Evolutionary conservation across 257 asterid species (phyloP).

Genomic region (Leonotis leonurus): DNA sequence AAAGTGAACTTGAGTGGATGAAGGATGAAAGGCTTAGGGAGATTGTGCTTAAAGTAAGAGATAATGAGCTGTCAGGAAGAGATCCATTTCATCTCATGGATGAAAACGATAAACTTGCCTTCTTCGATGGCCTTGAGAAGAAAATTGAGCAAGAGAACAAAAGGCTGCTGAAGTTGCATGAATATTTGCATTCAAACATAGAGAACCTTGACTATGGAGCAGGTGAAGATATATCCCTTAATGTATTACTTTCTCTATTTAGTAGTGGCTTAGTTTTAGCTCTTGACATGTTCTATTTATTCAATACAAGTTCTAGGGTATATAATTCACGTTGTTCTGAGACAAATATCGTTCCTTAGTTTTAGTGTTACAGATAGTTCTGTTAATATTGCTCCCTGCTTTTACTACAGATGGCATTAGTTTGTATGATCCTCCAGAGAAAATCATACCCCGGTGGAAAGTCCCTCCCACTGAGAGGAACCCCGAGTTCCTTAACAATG

Average conservation of each 20-base stretch:
- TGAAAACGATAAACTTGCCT: constrained; percentile 59
- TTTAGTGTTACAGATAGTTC: not conserved
- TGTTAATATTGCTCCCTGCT: constrained; percentile 14
- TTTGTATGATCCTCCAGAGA: constrained; percentile 79
- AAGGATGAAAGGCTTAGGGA: constrained; percentile 77
- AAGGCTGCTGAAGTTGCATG: constrained; percentile 64
- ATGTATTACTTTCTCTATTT: constrained; percentile 9
- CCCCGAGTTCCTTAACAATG: constrained; percentile 53
- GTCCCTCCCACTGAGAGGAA: constrained; percentile 64
- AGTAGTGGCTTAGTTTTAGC: not conserved
- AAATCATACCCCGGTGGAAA: constrained; percentile 87
- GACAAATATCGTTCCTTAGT: not conserved
- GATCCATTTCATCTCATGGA: constrained; percentile 80
- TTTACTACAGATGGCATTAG: constrained; percentile 72
- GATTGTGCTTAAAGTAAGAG: constrained; percentile 85
- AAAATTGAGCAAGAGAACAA: constrained; percentile 71
- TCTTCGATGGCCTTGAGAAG: constrained; percentile 85
- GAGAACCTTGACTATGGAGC: constrained; percentile 96
- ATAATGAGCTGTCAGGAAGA: constrained; percentile 89
- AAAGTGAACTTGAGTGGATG: constrained; percentile 86
- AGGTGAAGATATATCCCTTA: constrained; percentile 45
- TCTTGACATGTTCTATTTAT: not conserved
- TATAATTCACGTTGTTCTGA: not conserved
- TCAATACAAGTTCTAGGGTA: not conserved
- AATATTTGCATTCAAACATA: constrained; percentile 79